Conservation (phyloP, 2,329 filamentous ascomycete species). For the Stemphylium beticola region DNA sequence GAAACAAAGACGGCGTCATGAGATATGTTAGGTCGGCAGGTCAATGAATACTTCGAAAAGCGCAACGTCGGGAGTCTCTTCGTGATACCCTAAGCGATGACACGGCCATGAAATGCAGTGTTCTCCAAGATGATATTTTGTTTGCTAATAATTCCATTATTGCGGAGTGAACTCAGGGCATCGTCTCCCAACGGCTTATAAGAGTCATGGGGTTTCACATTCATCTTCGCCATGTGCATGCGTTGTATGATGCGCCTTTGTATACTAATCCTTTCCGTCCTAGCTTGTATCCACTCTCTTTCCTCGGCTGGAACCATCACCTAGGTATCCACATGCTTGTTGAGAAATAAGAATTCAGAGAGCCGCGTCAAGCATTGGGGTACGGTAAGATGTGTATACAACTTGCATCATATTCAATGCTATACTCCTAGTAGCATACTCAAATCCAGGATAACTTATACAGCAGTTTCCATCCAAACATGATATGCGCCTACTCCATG, state of each 20-base stretch:
- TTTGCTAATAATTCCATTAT: background rate
- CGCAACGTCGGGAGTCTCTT: conserved; percentile 26
- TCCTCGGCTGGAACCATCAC: no score
- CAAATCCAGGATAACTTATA: conserved; percentile 17
- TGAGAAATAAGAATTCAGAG: no score
- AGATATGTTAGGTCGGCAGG: conserved; percentile 46
- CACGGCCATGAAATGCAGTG: background rate
- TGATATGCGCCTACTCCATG: conserved; percentile 28
- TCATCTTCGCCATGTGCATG: no score
- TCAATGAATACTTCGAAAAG: conserved; percentile 51
- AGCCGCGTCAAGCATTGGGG: no score
- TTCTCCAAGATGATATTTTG: background rate
- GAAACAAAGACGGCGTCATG: conserved; percentile 47
- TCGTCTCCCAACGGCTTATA: background rate
- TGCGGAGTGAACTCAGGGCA: background rate
- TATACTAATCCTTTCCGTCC: background rate
- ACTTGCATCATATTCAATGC: conserved; percentile 17
- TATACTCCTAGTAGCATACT: conserved; percentile 17
- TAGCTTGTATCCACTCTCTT: background rate
- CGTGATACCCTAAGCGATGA: conserved; percentile 5
- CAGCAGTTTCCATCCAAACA: conserved; percentile 8
- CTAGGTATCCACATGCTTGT: background rate
- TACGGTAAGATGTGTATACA: background rate
- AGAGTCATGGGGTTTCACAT: no score
- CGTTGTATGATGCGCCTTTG: background rate